Conservation (phyloP, 306 rosid genomes). For the Crotalaria pallida region DNA sequence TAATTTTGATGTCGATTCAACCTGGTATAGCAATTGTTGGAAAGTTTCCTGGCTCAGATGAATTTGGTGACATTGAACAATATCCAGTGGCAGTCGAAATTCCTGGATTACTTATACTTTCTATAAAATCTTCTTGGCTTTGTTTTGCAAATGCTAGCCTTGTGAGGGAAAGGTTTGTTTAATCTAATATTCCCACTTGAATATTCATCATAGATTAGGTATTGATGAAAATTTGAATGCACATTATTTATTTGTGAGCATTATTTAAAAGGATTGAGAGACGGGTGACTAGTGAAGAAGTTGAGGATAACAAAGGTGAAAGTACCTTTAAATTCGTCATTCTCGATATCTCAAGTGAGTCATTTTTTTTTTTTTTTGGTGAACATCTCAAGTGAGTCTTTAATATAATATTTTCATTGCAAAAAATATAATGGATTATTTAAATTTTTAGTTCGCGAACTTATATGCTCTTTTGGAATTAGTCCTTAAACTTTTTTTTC, state of each 20-base stretch:
- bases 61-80: conserved; percentile 49
- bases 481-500: too few relatives aligned
- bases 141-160: conserved; percentile 77
- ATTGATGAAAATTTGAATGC: background rate
- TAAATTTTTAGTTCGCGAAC: too few relatives aligned
- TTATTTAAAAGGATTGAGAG: conserved; percentile 39
- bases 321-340: conserved; percentile 29
- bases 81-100: conserved; percentile 62
- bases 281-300: conserved; percentile 33
- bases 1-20: conserved; percentile 49
- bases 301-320: conserved; percentile 18
- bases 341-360: conserved; percentile 66
- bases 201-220: background rate
- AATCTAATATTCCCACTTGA: background rate
- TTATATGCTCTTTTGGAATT: too few relatives aligned
- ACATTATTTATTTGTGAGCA: background rate
- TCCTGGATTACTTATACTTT: conserved; percentile 52
- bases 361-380: too few relatives aligned
- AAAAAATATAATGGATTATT: too few relatives aligned
- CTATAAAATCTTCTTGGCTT: conserved; percentile 55
- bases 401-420: too few relatives aligned
- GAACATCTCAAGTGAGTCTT: background rate
- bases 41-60: conserved; percentile 47
- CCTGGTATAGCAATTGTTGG: conserved; percentile 59
- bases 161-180: conserved; percentile 47